phyloP scores from a whole-genome alignment of 495 filamentous ascomycete species.

The Rhypophila decipiens region DNA sequence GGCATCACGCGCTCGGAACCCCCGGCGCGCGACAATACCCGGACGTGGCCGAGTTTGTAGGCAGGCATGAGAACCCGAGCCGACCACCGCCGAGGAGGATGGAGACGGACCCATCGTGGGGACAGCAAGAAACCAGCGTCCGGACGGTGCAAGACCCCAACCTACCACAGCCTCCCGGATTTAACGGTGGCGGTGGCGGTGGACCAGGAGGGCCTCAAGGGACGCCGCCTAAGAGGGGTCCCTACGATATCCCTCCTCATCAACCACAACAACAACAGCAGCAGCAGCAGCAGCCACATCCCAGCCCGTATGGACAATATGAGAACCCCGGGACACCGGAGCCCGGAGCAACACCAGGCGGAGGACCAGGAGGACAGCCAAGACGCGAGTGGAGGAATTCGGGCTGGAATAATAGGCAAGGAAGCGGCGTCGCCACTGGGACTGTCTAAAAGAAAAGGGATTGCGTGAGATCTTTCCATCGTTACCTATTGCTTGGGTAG shows the following conservation, averaged over 20 bases:
- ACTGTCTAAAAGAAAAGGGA: constrained; percentile 15
- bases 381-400: constrained; percentile 49
- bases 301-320: constrained; percentile 18
- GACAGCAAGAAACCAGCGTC: constrained; percentile 76
- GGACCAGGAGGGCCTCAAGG: constrained; percentile 14
- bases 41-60: constrained; percentile 49
- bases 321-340: constrained; percentile 22
- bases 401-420: constrained; percentile 20
- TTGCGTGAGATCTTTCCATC: not conserved
- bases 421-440: constrained; percentile 29
- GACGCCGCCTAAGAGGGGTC: constrained; percentile 36
- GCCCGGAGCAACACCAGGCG: constrained; percentile 13
- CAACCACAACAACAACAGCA: constrained; percentile 11
- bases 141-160: constrained; percentile 65
- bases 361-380: constrained; percentile 24
- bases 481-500: not conserved
- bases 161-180: constrained; percentile 24
- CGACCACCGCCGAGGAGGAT: constrained; percentile 49
- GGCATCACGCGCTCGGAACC: constrained; percentile 53
- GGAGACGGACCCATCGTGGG: constrained; percentile 71
- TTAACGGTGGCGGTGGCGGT: no score
- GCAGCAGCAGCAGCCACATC: constrained; percentile 1
- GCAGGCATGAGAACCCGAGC: constrained; percentile 41
- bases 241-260: constrained; percentile 17
- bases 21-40: constrained; percentile 49